phyloP scores from a whole-genome alignment of 441 rosid species.

The Aquilaria agallochum region DNA sequence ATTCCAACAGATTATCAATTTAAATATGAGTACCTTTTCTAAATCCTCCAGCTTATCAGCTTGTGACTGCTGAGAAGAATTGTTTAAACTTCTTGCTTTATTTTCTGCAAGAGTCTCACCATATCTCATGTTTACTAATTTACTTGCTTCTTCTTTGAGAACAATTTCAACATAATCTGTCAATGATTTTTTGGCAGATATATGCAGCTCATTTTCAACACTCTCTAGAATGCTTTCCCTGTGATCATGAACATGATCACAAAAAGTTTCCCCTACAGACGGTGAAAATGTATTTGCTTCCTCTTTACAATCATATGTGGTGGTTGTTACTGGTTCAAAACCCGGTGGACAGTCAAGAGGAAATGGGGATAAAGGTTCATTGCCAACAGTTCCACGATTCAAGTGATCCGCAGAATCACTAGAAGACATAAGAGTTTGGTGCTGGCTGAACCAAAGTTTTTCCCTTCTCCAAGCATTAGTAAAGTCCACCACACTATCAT shows the following conservation, averaged over 20 bases:
- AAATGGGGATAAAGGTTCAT: background rate
- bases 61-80: conserved; percentile 13
- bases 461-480: conserved; percentile 63
- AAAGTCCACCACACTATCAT: conserved; percentile 59
- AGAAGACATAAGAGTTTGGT: conserved; percentile 23
- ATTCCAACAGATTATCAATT: background rate
- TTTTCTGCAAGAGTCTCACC: conserved; percentile 28
- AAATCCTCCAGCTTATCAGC: conserved; percentile 38
- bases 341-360: conserved; percentile 40
- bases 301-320: conserved; percentile 22
- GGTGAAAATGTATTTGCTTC: conserved; percentile 19
- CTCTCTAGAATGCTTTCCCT: conserved; percentile 39
- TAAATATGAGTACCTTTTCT: conserved; percentile 9
- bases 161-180: conserved; percentile 43
- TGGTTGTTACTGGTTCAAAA: conserved; percentile 29
- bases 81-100: conserved; percentile 32
- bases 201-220: conserved; percentile 62
- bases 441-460: conserved; percentile 61
- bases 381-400: conserved; percentile 27
- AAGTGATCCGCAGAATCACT: conserved; percentile 17
- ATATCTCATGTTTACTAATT: conserved; percentile 26
- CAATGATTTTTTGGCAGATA: conserved; percentile 42
- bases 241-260: conserved; percentile 18
- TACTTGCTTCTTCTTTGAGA: conserved; percentile 48
- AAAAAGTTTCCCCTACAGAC: conserved; percentile 20